A percentile compares a stretch with the other conserved stretches of the same genome.
phyloP scores from a whole-genome alignment of 2,329 filamentous ascomycete genomes.

The Colletotrichum lindemuthianum region DNA sequence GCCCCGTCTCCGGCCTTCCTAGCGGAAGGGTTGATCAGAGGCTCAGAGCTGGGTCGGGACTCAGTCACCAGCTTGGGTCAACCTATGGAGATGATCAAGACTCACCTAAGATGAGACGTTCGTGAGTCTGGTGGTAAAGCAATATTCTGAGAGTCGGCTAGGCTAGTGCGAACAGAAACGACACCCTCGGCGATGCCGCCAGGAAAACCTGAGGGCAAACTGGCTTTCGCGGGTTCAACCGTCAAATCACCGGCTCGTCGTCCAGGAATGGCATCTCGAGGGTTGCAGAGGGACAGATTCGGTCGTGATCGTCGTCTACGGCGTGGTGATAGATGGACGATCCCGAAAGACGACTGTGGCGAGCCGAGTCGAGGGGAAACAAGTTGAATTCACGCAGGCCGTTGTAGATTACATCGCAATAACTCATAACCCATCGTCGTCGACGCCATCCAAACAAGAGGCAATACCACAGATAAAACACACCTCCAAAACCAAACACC shows the following conservation, averaged over 20 bases:
- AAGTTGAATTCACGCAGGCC: neutral
- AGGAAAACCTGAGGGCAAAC: conserved; percentile 29
- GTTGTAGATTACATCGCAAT: neutral
- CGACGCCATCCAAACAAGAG: neutral
- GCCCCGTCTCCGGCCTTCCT: neutral
- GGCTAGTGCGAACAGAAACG: conserved; percentile 19
- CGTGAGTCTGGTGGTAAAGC: neutral
- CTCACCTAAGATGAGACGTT: conserved; percentile 18
- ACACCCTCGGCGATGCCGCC: conserved; percentile 23
- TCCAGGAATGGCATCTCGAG: conserved; percentile 36
- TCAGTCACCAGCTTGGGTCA: conserved; percentile 34
- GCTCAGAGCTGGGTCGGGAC: neutral
- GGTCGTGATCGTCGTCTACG: conserved; percentile 17
- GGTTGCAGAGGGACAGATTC: conserved; percentile 28
- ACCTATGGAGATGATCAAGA: conserved; percentile 37
- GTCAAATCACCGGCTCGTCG: conserved; percentile 36
- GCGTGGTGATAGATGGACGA: too few species aligned
- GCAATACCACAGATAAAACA: neutral
- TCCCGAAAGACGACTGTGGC: neutral
- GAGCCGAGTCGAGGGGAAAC: neutral
- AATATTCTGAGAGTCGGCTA: neutral
- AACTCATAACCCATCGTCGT: neutral
- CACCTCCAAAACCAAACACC: neutral
- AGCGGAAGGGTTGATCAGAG: neutral
- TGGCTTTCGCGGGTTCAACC: conserved; percentile 29